These are phyloP conservation scores for Xylaria sp. DNA, from an alignment of 2,329 filamentous ascomycete species.

Conservation along the genomic window DNA sequence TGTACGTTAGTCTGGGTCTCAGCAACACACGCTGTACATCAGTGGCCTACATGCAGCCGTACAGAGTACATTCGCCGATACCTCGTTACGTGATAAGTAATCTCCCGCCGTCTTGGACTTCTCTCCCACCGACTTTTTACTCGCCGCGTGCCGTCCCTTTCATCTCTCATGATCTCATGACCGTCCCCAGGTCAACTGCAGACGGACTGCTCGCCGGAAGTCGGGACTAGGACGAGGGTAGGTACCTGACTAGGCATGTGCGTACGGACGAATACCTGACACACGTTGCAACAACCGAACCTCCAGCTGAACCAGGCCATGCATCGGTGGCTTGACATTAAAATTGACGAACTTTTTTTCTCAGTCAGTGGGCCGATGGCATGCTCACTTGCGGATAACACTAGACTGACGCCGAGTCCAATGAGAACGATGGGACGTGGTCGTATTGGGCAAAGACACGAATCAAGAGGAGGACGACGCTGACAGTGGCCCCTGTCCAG, in stretches of 20 bases:
- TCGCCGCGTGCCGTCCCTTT: neutral
- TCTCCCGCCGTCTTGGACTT: neutral
- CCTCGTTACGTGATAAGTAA: neutral
- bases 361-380: neutral
- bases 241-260: too few species aligned
- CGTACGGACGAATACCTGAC: neutral
- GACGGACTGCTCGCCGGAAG: too few species aligned
- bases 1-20: too few species aligned
- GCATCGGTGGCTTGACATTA: neutral
- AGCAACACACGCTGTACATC: too few species aligned
- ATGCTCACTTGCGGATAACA: neutral
- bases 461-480: slow-evolving; percentile 12
- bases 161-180: too few species aligned
- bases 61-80: neutral
- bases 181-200: too few species aligned
- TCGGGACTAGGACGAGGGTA: too few species aligned
- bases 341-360: neutral
- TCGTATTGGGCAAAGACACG: slow-evolving; percentile 19
- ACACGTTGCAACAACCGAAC: neutral
- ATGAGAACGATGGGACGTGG: slow-evolving; percentile 8
- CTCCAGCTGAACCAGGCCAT: neutral
- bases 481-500: neutral
- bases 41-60: too few species aligned
- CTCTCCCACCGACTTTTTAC: neutral
- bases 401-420: slow-evolving; percentile 1